Base-by-base conservation (phyloP, 306 rosid species). In the Pachyrhizus erosus region DNA sequence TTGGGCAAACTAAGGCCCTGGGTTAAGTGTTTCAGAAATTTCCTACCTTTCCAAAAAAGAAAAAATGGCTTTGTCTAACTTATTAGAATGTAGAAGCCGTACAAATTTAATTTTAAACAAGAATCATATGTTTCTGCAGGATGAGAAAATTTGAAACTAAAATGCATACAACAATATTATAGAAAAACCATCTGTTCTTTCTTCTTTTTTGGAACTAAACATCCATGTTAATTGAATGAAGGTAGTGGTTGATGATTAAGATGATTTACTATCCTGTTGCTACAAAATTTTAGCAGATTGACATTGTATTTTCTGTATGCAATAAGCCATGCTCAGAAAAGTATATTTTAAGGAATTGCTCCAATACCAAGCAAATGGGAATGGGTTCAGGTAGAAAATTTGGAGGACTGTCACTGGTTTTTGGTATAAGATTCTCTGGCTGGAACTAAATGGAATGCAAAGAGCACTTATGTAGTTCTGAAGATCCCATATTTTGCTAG, bases 371-470 rank as follows among this genome's bases (percentile, higher is more conserved):
- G 18, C 57, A 57, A 75, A 60, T 17, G 33, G 69, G 70, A 7
- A 61, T 42, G 52, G 24, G 26, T 31, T 62, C 9, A 20, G 61
- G 58, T 46, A 24, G 51, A 68, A 17, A 70, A 40, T 14, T 76
- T 62, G 55, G 71, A 76, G 27, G 60, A 23, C 39, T 26, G 33
- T 62, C 21, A 14, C 66, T 49, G 43, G 52, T 64, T 17, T 52
- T 77, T 39, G 18, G 23, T 18, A 60, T 7, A n/a, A 26, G 33
- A 61, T 43, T 20, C 74, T 52, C 11, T 15, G 29, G 26, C 34
- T 62, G n/a, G 49, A 72, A 72, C 54, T 73, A 62, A 64, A 82
- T 42, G 24, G 61, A 54, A 82, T 43, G 60, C 72, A 46, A 65
- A 70, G 21, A 69, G 66, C n/a, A 71, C 27, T 80, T 70, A 17